Evolutionary conservation across 1,284 basidiomycete species (phyloP).

Genomic region (Rugosomyces carneus): DNA sequence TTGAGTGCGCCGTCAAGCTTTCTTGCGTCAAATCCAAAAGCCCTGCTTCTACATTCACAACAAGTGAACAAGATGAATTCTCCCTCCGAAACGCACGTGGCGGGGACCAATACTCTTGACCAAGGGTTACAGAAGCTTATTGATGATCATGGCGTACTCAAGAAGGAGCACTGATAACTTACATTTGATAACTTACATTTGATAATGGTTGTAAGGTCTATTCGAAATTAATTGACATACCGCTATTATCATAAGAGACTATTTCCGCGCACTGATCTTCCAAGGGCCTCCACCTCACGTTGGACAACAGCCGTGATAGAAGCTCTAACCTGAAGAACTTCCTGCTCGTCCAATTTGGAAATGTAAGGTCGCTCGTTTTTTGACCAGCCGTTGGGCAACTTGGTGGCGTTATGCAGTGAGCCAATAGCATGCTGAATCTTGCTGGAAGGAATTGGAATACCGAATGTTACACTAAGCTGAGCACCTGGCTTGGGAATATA

Average conservation of each 20-base stretch:
- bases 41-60: background rate
- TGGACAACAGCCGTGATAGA: slow-evolving; percentile 56
- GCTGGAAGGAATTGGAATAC: slow-evolving; percentile 49
- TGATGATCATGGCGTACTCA: slow-evolving; percentile 13
- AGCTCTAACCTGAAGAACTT: slow-evolving; percentile 36
- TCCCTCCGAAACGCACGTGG: background rate
- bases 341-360: slow-evolving; percentile 16
- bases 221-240: background rate
- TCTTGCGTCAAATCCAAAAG: background rate
- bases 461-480: slow-evolving; percentile 67
- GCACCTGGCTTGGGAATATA: slow-evolving; percentile 61
- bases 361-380: slow-evolving; percentile 5
- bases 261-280: slow-evolving; percentile 36
- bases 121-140: slow-evolving; percentile 13
- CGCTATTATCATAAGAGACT: slow-evolving; percentile 6
- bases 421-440: slow-evolving; percentile 29
- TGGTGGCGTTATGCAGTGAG: background rate
- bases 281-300: slow-evolving; percentile 52
- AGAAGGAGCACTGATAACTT: slow-evolving; percentile 1
- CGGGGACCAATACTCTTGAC: slow-evolving; percentile 9
- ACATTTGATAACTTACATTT: slow-evolving; percentile 1
- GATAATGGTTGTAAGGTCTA: slow-evolving; percentile 1
- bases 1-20: slow-evolving; percentile 6
- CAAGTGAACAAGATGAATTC: background rate
- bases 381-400: slow-evolving; percentile 5